Evolutionary conservation across 441 rosid genomes (phyloP), one percentile per base, ranked within the genome.

Genomic region (Pelargonium exstipulatum): DNA sequence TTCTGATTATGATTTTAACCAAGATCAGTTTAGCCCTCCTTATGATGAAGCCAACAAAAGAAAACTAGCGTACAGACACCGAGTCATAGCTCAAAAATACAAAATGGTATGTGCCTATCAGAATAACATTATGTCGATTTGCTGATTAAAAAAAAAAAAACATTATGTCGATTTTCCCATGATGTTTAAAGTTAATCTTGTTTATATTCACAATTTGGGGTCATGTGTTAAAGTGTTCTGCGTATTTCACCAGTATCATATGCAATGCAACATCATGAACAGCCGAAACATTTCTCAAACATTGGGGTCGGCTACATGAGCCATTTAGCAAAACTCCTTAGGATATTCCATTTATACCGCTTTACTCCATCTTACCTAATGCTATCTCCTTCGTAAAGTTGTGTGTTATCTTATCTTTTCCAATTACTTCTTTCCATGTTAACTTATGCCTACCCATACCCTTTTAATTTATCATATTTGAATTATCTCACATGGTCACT

Each of bases 21-120:
- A 79, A 76, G 98, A 92, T 70, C 92, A 77, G 40, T 75, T 90
- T 78, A 64, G 74, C 76, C 68, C 88, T 71, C 91, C 88, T 3
- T 53, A 37, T 22, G 90, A 87, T 71, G 91, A 87, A 65, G 73
- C 71, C 65, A 82, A 79, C 83, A 85, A 86, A 78, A 90, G 80
- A 77, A 92, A 84, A 73, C 82, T 92, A 61, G 91, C 96, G 0
- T 92, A 88, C 71, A 88, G 98, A 75, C 90, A 82, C 72, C 81
- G 97, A 40, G 71, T 78, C 22, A 81, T 75, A 64, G 87, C 91
- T 18, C 43, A 69, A 7, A 83, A 74, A 80, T 92, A 92, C 64
- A 77, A 81, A 71, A 79, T 85, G 91, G 98, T 92, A 83, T 64
- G 16, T 49, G 57, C 18, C 55, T 16, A 48, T 48, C 4, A 2